Evolutionary conservation across 2,329 filamentous ascomycete species (phyloP).

Genomic region (Fonsecaea erecta): DNA sequence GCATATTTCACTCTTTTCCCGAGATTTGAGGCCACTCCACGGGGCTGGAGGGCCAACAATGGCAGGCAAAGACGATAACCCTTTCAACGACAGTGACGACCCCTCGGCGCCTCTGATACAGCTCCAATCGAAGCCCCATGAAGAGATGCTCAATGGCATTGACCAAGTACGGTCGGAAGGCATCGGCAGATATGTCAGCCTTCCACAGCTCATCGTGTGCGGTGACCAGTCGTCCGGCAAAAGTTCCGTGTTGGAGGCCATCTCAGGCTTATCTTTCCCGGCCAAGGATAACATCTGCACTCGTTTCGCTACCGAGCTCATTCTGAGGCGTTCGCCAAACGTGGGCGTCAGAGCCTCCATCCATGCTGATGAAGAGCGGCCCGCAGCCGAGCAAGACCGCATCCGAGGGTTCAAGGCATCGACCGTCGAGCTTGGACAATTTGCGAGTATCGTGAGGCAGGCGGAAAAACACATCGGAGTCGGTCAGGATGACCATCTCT

Average conservation of each 20-base stretch:
- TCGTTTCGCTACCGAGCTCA: conserved; percentile 42
- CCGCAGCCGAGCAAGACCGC: conserved; percentile 26
- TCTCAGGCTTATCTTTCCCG: conserved; percentile 41
- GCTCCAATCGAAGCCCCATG: conserved; percentile 32
- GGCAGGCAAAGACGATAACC: background rate
- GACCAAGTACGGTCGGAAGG: conserved; percentile 50
- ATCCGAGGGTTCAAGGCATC: conserved; percentile 33
- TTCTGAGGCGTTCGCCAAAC: conserved; percentile 29
- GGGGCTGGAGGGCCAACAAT: background rate
- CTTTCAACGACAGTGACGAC: background rate
- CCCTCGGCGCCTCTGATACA: conserved; percentile 23
- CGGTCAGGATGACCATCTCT: conserved; percentile 35
- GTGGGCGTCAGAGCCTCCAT: conserved; percentile 32
- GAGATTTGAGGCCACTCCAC: background rate
- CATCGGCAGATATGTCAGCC: conserved; percentile 55
- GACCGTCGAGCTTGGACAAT: conserved; percentile 35
- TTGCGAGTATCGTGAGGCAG: conserved; percentile 37
- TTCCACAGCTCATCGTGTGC: conserved; percentile 42
- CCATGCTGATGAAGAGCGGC: conserved; percentile 28
- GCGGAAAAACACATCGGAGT: conserved; percentile 38
- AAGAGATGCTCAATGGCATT: conserved; percentile 31
- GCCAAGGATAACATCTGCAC: conserved; percentile 41
- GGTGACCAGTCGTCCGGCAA: conserved; percentile 43
- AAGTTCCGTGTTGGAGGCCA: conserved; percentile 41
- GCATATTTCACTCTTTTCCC: background rate